Conservation (phyloP, 164 flowering plant species). For the Nelumbo lutea region DNA sequence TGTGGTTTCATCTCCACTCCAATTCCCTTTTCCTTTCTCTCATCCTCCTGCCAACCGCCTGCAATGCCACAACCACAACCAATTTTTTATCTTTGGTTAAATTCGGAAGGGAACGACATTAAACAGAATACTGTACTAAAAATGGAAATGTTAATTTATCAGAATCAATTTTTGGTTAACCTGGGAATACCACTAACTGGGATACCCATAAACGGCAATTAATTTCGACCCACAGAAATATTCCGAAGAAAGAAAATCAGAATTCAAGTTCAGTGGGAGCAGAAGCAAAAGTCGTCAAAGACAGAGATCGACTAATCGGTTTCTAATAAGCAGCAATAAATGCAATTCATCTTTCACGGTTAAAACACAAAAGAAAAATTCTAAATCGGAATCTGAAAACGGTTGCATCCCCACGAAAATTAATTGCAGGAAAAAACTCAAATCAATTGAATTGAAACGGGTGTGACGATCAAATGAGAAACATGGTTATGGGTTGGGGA, state of each 20-base stretch:
- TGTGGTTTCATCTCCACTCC: constrained; percentile 12
- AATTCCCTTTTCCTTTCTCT: constrained; percentile 34
- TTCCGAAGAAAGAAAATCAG: neutral
- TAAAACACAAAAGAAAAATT: neutral
- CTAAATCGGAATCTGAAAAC: neutral
- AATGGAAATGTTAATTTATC: too few relatives aligned
- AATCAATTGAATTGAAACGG: neutral
- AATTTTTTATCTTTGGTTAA: neutral
- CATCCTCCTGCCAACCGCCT: constrained; percentile 20
- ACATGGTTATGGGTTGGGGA: neutral
- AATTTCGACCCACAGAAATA: neutral
- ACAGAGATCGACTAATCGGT: too few relatives aligned
- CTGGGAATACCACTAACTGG: neutral
- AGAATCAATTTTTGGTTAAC: too few relatives aligned
- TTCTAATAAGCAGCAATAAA: too few relatives aligned
- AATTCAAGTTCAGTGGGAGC: neutral
- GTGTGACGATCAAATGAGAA: neutral
- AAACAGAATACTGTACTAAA: neutral
- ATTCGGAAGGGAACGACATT: neutral
- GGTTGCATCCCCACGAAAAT: too few relatives aligned
- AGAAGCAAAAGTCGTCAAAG: too few relatives aligned
- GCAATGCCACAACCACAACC: constrained; percentile 9
- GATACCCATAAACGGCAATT: neutral
- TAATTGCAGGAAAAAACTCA: neutral
- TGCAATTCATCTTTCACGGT: neutral